A percentile compares a stretch with the other conserved stretches of the same genome.
phyloP scores from a whole-genome alignment of 148 eudicot genomes.

The Rhododendron vialii region DNA sequence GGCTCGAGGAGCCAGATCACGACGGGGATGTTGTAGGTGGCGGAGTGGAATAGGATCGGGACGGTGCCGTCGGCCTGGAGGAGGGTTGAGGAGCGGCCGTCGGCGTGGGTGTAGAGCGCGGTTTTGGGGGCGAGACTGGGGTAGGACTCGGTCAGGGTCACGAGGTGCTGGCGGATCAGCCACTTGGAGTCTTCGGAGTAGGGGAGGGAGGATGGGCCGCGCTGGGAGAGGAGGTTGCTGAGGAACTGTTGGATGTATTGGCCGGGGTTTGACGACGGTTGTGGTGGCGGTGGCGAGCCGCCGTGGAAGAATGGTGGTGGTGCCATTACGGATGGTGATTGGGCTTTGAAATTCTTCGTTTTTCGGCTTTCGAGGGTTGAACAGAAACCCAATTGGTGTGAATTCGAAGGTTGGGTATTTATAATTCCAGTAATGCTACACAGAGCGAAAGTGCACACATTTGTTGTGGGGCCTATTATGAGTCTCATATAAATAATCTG shows the following conservation, averaged over 20 bases:
- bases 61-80: slow-evolving; percentile 89
- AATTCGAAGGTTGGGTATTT: too few relatives aligned
- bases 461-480: too few relatives aligned
- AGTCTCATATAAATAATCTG: too few relatives aligned
- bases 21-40: slow-evolving; percentile 81
- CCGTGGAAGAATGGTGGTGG: slow-evolving; percentile 5
- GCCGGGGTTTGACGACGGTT: background rate
- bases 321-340: background rate
- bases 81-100: slow-evolving; percentile 77
- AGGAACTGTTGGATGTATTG: slow-evolving; percentile 69
- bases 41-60: slow-evolving; percentile 57
- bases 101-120: slow-evolving; percentile 80
- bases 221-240: slow-evolving; percentile 77
- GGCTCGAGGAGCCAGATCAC: slow-evolving; percentile 76
- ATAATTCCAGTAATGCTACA: too few relatives aligned
- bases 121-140: slow-evolving; percentile 78
- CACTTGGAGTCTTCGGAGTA: slow-evolving; percentile 83
- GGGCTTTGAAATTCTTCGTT: background rate
- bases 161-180: slow-evolving; percentile 85
- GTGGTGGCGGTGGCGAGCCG: background rate
- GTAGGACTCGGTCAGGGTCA: slow-evolving; percentile 44
- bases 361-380: too few relatives aligned
- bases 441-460: too few relatives aligned
- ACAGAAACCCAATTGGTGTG: too few relatives aligned
- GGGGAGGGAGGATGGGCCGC: slow-evolving; percentile 71